Percentiles rank a stretch among this genome's conserved stretches.
phyloP scores from a whole-genome alignment of 805 yeast species.

The Candida rishiriensis region DNA sequence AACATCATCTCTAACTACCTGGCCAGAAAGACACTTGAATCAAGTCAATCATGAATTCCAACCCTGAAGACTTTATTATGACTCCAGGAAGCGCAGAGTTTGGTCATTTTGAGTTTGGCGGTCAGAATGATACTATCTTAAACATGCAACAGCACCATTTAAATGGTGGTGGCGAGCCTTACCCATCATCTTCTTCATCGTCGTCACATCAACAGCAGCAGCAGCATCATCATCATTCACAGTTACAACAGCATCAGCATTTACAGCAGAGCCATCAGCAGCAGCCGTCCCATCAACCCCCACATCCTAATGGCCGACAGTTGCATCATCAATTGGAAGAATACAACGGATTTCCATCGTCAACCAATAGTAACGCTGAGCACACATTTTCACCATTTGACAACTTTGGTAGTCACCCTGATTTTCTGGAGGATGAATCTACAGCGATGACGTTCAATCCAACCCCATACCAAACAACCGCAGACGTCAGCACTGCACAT shows the following conservation, averaged over 20 bases:
- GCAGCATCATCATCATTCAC: background rate
- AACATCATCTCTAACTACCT: too few relatives aligned
- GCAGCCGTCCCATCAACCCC: background rate
- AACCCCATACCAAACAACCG: background rate
- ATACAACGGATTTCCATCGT: too few relatives aligned
- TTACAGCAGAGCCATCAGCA: background rate
- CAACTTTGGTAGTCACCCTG: background rate
- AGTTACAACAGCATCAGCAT: background rate
- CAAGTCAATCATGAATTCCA: background rate
- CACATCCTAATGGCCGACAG: background rate
- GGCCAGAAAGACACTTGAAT: too few relatives aligned
- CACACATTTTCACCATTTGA: constrained; percentile 1
- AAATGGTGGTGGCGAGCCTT: too few relatives aligned
- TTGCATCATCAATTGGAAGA: background rate
- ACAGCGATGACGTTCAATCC: background rate
- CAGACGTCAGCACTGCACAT: too few relatives aligned
- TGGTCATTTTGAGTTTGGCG: too few relatives aligned
- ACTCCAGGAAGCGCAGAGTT: background rate
- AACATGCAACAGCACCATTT: background rate
- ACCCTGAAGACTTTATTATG: background rate
- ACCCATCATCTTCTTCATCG: too few relatives aligned
- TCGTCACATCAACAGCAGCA: background rate
- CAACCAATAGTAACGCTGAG: too few relatives aligned
- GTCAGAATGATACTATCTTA: background rate
- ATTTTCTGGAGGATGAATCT: background rate